Evolutionary conservation across 1,139 yeast genomes (phyloP).

Genomic region (Schwanniomyces etchellsii): DNA sequence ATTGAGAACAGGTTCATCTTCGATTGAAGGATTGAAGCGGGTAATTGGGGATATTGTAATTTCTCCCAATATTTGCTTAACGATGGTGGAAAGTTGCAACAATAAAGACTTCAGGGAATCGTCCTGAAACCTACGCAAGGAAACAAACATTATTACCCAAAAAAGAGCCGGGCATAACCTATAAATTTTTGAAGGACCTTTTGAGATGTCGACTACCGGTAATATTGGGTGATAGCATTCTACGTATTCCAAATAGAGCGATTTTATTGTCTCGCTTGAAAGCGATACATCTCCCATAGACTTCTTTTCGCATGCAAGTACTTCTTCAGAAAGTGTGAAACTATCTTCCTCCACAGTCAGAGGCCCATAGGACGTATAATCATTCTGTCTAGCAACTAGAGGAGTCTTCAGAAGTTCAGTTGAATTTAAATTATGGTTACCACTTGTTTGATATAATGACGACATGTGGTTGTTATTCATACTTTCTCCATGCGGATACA

Average conservation of each 20-base stretch:
- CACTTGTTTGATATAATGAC: background rate
- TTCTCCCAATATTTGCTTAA: slow-evolving; percentile 76
- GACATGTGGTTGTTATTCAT: background rate
- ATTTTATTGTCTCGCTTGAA: slow-evolving; percentile 53
- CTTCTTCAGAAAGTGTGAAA: slow-evolving; percentile 17
- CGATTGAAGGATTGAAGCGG: slow-evolving; percentile 68
- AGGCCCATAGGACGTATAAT: background rate
- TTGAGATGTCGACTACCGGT: slow-evolving; percentile 77
- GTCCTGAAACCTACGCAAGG: slow-evolving; percentile 55
- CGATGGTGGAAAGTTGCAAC: slow-evolving; percentile 57
- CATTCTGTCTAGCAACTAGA: background rate
- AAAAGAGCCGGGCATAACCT: slow-evolving; percentile 79
- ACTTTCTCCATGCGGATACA: background rate
- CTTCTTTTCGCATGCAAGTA: slow-evolving; percentile 55
- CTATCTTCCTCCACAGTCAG: background rate
- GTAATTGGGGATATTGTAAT: slow-evolving; percentile 88
- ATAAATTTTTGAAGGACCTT: slow-evolving; percentile 79
- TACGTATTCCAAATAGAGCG: slow-evolving; percentile 68
- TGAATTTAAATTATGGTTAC: background rate
- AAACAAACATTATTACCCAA: slow-evolving; percentile 89
- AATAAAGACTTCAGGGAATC: slow-evolving; percentile 34
- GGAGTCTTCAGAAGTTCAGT: background rate
- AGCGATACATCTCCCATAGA: slow-evolving; percentile 62
- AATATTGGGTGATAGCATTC: slow-evolving; percentile 72
- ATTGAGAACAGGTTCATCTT: slow-evolving; percentile 74